Evolutionary conservation across 352 stramenopile genomes (phyloP).

Genomic region (Phytophthora citrophthora): DNA sequence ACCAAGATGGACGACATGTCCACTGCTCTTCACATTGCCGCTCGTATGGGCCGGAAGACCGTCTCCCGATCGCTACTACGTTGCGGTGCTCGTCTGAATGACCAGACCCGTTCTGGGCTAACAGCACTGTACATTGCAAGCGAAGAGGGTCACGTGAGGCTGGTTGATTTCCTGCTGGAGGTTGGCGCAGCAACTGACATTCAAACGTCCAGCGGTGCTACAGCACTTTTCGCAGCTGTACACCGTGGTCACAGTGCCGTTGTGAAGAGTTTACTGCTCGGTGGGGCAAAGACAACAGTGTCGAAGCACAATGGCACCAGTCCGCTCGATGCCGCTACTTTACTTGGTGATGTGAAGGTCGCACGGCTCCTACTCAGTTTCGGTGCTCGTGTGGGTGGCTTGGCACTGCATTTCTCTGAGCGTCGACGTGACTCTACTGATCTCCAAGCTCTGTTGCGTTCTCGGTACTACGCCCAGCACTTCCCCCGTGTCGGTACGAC

Average conservation of each 20-base stretch:
- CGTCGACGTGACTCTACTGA: conserved; percentile 53
- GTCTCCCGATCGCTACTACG: conserved; percentile 60
- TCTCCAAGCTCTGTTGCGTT: conserved; percentile 69
- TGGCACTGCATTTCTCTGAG: conserved; percentile 82
- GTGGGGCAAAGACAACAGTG: conserved; percentile 57
- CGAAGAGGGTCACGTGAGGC: conserved; percentile 74
- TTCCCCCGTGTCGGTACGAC: conserved; percentile 25
- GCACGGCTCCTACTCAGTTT: conserved; percentile 68
- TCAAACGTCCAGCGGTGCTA: conserved; percentile 65
- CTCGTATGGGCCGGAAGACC: conserved; percentile 73
- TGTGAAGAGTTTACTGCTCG: conserved; percentile 59
- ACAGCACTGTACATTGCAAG: conserved; percentile 85
- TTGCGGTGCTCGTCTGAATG: conserved; percentile 62
- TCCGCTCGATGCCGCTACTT: conserved; percentile 71
- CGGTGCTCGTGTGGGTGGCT: conserved; percentile 63
- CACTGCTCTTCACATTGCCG: conserved; percentile 80
- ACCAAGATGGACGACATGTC: conserved; percentile 80
- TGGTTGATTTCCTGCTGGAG: conserved; percentile 69
- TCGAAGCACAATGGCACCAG: conserved; percentile 79
- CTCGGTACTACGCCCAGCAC: conserved; percentile 72
- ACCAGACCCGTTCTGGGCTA: conserved; percentile 80
- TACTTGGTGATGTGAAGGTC: conserved; percentile 69
- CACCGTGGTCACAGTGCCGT: conserved; percentile 69
- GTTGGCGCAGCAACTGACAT: conserved; percentile 47
- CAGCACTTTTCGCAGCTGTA: conserved; percentile 77